phyloP scores from a whole-genome alignment of 1,139 yeast genomes.

The Lodderomyces theae region DNA sequence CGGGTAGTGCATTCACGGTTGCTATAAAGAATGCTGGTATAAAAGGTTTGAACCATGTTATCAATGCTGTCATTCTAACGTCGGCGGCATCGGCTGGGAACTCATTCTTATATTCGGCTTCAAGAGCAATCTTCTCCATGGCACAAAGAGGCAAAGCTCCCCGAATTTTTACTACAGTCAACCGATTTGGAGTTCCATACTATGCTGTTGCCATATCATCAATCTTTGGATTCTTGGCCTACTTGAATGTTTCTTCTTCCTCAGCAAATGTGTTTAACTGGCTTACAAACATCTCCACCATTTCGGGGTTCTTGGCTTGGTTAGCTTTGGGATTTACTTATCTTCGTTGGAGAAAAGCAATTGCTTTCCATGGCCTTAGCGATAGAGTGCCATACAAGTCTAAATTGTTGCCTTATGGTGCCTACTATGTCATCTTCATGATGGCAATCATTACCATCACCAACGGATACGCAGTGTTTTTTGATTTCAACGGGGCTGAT shows the following conservation, averaged over 20 bases:
- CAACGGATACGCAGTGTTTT: conserved; percentile 59
- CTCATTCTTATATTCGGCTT: conserved; percentile 48
- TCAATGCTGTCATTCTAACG: conserved; percentile 44
- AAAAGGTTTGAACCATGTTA: conserved; percentile 45
- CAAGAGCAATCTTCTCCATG: conserved; percentile 45
- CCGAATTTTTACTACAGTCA: conserved; percentile 41
- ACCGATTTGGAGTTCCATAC: conserved; percentile 40
- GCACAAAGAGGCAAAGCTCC: conserved; percentile 54
- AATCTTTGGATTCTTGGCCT: conserved; percentile 57
- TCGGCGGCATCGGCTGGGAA: conserved; percentile 48
- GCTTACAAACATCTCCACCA: conserved; percentile 71
- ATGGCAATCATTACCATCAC: conserved; percentile 48
- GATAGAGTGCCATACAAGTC: conserved; percentile 50
- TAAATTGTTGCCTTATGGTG: conserved; percentile 48
- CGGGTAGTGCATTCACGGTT: conserved; percentile 74
- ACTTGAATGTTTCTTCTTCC: conserved; percentile 55
- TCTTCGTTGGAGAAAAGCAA: conserved; percentile 54
- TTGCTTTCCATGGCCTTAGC: conserved; percentile 36
- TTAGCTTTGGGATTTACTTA: conserved; percentile 46
- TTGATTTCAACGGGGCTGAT: conserved; percentile 48
- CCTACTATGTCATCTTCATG: conserved; percentile 48
- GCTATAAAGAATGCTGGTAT: conserved; percentile 47
- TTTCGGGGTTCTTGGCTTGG: conserved; percentile 74
- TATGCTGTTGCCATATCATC: conserved; percentile 36
- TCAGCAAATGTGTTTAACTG: conserved; percentile 58